A percentile compares a stretch with the other conserved stretches of the same genome.
Conservation (phyloP, 805 yeast species). For the Wickerhamiella slavikovae region DNA sequence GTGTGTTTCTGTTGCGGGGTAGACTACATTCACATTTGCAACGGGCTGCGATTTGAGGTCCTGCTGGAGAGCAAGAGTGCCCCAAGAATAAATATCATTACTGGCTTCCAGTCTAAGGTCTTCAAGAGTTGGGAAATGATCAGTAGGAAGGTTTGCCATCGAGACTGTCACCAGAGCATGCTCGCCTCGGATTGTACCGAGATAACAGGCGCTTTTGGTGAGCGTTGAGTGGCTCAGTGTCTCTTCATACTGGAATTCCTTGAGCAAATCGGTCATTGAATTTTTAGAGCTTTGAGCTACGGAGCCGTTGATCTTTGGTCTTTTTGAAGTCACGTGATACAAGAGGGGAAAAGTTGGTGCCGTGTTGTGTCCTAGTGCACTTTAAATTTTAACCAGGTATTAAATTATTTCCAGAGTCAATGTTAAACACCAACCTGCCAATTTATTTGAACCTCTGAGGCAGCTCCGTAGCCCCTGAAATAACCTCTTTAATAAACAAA, state of each 20-base stretch:
- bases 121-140: slow-evolving; percentile 6
- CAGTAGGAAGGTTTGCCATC: slow-evolving; percentile 9
- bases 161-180: slow-evolving; percentile 44
- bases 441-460: no score
- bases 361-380: no score
- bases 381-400: no score
- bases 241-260: slow-evolving; percentile 25
- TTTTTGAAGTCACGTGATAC: no score
- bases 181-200: slow-evolving; percentile 42
- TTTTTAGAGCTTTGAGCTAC: no score
- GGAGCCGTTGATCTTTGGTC: no score
- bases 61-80: slow-evolving; percentile 30
- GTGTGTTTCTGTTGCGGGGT: slow-evolving; percentile 79
- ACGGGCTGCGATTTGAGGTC: slow-evolving; percentile 27
- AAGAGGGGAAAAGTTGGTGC: no score
- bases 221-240: slow-evolving; percentile 38
- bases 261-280: slow-evolving; percentile 10
- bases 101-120: slow-evolving; percentile 26
- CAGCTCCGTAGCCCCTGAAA: no score
- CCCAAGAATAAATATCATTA: slow-evolving; percentile 82
- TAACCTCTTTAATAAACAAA: no score
- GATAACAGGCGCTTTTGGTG: slow-evolving; percentile 39
- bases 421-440: no score
- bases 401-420: no score
- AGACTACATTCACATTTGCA: slow-evolving; percentile 56